A percentile compares a stretch with the other conserved stretches of the same genome.
Conservation (phyloP, 23 red algal genomes). For the Gracilariopsis chorda region DNA sequence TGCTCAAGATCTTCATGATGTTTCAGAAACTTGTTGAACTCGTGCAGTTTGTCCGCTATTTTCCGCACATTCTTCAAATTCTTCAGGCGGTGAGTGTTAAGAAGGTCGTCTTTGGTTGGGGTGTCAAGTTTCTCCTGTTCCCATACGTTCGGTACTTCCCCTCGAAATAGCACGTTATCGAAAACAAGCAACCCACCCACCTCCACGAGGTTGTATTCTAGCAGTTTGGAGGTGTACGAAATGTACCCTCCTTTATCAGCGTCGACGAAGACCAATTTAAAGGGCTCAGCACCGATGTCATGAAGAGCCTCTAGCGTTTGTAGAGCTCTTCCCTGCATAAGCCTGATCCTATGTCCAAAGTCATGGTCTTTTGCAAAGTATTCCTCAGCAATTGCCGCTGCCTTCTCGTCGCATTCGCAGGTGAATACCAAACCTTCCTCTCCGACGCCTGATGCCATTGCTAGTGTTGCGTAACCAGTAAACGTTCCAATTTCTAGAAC, state of each 20-base stretch:
- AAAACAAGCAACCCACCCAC: constrained; percentile 65
- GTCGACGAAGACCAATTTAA: constrained; percentile 94
- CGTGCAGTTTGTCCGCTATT: constrained; percentile 59
- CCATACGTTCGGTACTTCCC: constrained; percentile 53
- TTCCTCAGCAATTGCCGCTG: constrained; percentile 43
- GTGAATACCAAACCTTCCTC: constrained; percentile 37
- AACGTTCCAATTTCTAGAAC: constrained; percentile 97
- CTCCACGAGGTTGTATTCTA: constrained; percentile 64
- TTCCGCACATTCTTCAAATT: constrained; percentile 18
- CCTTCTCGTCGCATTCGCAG: constrained; percentile 69
- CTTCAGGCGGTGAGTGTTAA: not conserved
- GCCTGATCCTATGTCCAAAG: constrained; percentile 8
- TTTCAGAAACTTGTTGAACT: constrained; percentile 62
- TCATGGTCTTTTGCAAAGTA: constrained; percentile 33
- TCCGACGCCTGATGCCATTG: constrained; percentile 71
- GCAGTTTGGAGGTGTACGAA: constrained; percentile 51
- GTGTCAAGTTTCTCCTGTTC: not conserved
- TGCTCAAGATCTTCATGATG: constrained; percentile 54
- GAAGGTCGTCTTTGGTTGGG: not conserved
- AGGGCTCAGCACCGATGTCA: not conserved
- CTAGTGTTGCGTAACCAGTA: constrained; percentile 87
- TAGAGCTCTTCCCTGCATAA: constrained; percentile 38
- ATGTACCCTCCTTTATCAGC: constrained; percentile 85
- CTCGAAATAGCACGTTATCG: constrained; percentile 88
- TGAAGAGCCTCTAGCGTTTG: constrained; percentile 37